Base-by-base conservation (phyloP, 345 rosid genomes). In the Trapa bicornis region DNA sequence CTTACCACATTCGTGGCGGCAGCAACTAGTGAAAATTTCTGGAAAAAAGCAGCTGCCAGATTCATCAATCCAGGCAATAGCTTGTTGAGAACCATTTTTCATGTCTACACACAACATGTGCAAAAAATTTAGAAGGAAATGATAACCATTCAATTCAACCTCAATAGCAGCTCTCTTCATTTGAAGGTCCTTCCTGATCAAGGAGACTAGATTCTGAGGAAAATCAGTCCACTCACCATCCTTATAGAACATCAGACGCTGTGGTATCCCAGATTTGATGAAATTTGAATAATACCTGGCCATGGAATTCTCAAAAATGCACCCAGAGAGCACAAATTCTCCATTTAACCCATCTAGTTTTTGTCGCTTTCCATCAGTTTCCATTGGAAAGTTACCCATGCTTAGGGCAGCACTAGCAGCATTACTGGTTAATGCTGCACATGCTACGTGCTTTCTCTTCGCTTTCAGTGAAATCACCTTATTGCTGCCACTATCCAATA, bases 21-120 rank as follows among this genome's bases (percentile, higher is more conserved):
- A 86, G 71, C 75, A 78, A 6, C 70, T 87, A 43, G 66, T 32
- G 66, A 81, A 82, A 52, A 74, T 73, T 73, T 91, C 98, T 0
- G 99, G 99, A 71, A 95, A 95, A 71, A 88, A 95, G 74, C 93
- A 88, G 53, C 76, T 66, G 61, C 84, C 94, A 29, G 78, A 83
- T 68, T 84, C 81, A 72, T 95, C 99, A 77, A 95, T 95, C 99
- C 99, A 95, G 47, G 99, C 96, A 75, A 95, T 81, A 0, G 96
- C 86, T 61, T 78, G 81, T 60, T 80, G 85, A 3, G 58, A 45
- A 47, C 93, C 91, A n/a, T 89, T 87, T 70, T 77, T 84, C 82
- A 75, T 47, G 79, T 95, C 87, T 38, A 91, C 62, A 14, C 76
- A 78, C 42, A 79, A 74, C 99, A 95, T 95, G 43, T 89, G 96